Percentiles rank a stretch among this genome's conserved stretches.
These are phyloP conservation scores for Coemansia pectinata DNA, from an alignment of 192 early-diverging fungal species.

Conservation along the genomic window DNA sequence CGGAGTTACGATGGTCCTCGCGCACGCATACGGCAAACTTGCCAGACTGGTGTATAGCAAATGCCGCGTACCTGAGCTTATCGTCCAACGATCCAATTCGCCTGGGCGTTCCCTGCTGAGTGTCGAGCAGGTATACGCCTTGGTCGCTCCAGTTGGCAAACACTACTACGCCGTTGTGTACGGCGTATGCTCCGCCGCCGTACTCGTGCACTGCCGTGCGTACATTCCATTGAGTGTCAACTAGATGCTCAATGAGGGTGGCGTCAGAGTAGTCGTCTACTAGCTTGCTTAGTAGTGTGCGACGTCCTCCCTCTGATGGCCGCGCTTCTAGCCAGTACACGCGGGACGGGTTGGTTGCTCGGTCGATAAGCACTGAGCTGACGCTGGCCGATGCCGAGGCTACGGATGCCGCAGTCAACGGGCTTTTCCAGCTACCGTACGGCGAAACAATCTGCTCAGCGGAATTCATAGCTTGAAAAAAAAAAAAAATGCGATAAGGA, in stretches of 20 bases:
- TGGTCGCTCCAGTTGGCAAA: conserved; percentile 64
- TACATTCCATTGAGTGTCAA: conserved; percentile 58
- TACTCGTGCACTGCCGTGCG: conserved; percentile 77
- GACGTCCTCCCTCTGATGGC: conserved; percentile 38
- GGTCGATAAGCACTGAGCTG: conserved; percentile 28
- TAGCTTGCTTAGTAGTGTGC: conserved; percentile 32
- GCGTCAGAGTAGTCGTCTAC: conserved; percentile 33
- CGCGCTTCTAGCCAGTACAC: conserved; percentile 54
- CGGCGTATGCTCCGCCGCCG: conserved; percentile 66
- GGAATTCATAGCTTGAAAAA: neutral
- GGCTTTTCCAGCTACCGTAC: conserved; percentile 53
- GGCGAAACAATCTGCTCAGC: conserved; percentile 8
- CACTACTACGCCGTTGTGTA: conserved; percentile 58
- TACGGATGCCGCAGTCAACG: conserved; percentile 24
- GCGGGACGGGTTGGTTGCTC: conserved; percentile 15
- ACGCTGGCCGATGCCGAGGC: conserved; percentile 27
- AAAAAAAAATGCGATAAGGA: neutral
- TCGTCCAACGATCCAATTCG: conserved; percentile 56
- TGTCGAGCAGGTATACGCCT: conserved; percentile 59
- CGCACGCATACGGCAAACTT: conserved; percentile 65
- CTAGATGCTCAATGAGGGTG: conserved; percentile 23
- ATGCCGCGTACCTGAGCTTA: conserved; percentile 64
- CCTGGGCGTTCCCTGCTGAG: conserved; percentile 15
- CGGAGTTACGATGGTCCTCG: conserved; percentile 68
- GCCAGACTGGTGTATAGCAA: conserved; percentile 59